Base-by-base conservation (phyloP, 371 early-diverging fungal species). In the Haplosporangium sp. region DNA sequence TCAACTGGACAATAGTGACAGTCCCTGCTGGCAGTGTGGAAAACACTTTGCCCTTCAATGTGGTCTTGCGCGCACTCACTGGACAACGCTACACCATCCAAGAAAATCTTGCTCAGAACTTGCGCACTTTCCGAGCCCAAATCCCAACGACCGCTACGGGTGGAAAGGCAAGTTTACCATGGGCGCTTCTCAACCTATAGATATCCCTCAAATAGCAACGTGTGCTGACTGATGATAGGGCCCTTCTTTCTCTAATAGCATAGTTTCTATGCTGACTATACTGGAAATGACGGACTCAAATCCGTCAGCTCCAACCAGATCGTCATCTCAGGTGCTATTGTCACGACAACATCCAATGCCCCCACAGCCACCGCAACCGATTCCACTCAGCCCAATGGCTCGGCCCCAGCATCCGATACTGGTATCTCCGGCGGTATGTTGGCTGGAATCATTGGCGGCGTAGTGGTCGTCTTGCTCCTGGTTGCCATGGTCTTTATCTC, bases 361-460 rank as follows among this genome's bases (percentile, higher is more conserved):
- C 36, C 70, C 16, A 18, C 45, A 21, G 21, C 20, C 36, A 29
- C 40, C 13, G 46, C 51, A 38, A 7, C n/a, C 36, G n/a, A 47
- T 21, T 38, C 36, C 37, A 9, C 57, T n/a, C 13, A 1, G 5
- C 13, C 62, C n/a, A 36, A n/a, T 54, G 36, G 11, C 1, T 38
- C 68, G 36, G 55, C 37, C 8, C n/a, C 48, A 41, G 13, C 69
- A 12, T 8, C 40, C 13, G 55, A 56, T 13, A 40, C 61, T 6
- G 77, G 77, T 5, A 10, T 77, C 23, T 77, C 77, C 1, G 77
- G 58, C 1, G 58, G 38, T 5, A 62, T 58, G 1, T 42, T 77
- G 18, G 72, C 57, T 48, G 72, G 71, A 5, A 55, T 71, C 36
- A 77, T 77, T 52, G 67, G 38, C n/a, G 77, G 67, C 29, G 77